Percentiles rank a stretch among this genome's conserved stretches.
These are phyloP conservation scores for Ilyonectria destructans DNA, from an alignment of 2,329 filamentous ascomycete species.

Conservation along the genomic window DNA sequence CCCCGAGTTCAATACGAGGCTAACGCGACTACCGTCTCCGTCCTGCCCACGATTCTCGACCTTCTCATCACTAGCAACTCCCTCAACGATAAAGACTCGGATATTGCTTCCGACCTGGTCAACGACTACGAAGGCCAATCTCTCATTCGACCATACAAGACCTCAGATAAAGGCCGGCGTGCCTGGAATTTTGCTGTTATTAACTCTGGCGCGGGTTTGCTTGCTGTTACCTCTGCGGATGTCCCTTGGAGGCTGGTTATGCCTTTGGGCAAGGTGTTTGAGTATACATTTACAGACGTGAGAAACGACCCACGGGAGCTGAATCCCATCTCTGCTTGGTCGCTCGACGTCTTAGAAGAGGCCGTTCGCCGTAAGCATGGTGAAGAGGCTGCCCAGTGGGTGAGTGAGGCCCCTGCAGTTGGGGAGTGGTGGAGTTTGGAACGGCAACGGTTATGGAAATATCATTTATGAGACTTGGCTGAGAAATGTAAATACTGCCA, in stretches of 20 bases:
- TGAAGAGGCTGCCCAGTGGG: constrained; percentile 51
- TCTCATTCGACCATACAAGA: constrained; percentile 51
- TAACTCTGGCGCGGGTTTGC: constrained; percentile 54
- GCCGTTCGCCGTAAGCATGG: constrained; percentile 40
- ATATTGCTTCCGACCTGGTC: constrained; percentile 49
- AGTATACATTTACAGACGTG: constrained; percentile 53
- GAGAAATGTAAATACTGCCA: too few relatives aligned
- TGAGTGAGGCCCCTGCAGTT: constrained; percentile 43
- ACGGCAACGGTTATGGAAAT: constrained; percentile 45
- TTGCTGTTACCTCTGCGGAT: constrained; percentile 53
- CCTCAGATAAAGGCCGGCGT: constrained; percentile 45
- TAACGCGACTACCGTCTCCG: constrained; percentile 53
- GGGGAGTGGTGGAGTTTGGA: constrained; percentile 46
- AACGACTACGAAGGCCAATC: constrained; percentile 56
- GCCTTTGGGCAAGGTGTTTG: constrained; percentile 51
- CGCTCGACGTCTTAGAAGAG: constrained; percentile 41
- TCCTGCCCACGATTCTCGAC: constrained; percentile 56
- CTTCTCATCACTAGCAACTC: constrained; percentile 54
- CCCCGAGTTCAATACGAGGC: constrained; percentile 52
- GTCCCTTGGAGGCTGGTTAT: constrained; percentile 53
- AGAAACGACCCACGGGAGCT: constrained; percentile 51
- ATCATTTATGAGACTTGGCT: neutral
- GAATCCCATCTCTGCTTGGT: constrained; percentile 48
- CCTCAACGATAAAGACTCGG: constrained; percentile 46
- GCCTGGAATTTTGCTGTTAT: constrained; percentile 56